Evolutionary conservation across 352 stramenopile species (phyloP), one percentile per base, ranked within the genome.

Genomic region (Phytopythium montanum): DNA sequence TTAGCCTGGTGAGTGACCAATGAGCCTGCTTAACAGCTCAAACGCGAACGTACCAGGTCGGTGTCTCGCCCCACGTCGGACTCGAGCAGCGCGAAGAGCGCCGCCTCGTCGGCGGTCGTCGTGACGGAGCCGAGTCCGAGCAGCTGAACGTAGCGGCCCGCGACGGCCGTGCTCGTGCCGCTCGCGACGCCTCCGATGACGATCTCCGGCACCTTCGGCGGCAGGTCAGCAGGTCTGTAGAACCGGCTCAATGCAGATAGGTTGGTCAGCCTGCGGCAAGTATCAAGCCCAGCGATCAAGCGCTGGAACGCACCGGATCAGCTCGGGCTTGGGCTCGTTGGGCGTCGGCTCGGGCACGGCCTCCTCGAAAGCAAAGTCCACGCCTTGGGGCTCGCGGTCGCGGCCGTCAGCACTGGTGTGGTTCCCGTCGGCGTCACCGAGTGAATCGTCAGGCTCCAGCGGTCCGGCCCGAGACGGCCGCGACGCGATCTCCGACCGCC

Each of bases 81-180:
- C 6, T 49, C 45, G 25, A 89, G 57, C 10, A 72, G 34, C 14
- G 62, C 55, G 38, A 87, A 70, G 29, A 89, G 60, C 6, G 70
- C 65, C 16, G 49, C 44, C 52, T 88, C 75, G 12, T 66, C 54
- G 9, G 54, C 56, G 0, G 70, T 61, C 19, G 72, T 77, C 33
- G 72, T 33, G 19, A 89, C 78, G 1, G 74, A 81, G 34, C 80
- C 81, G 14, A 93, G 23, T 0, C 81, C 83, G 18, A 92, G 59
- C 16, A 92, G 65, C 26, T 90, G 79, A 29, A 92, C 87, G 61
- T 90, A 92, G 12, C 83, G 75, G 0, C 72, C 81, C n/a, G 73
- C 68, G 18, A 83, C 72, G 1, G 76, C 60, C 8, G 81, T 68
- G 54, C 75, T 81, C 2, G 61, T 66, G 3, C 62, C 75, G 29